Evolutionary conservation across 768 basidiomycete genomes (phyloP).

Genomic region (Tephrocybe rancida): DNA sequence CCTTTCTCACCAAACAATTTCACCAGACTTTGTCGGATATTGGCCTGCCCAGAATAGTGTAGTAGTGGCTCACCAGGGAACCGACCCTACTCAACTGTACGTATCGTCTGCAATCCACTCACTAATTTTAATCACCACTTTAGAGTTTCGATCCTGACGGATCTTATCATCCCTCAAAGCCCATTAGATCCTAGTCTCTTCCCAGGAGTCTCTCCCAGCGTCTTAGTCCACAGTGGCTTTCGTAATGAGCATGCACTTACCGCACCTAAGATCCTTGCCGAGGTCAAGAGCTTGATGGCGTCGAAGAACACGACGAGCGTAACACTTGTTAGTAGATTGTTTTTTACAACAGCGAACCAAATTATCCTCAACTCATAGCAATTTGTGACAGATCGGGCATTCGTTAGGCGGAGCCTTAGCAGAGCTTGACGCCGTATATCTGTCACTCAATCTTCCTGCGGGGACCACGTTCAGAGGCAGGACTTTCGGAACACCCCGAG

Average conservation of each 20-base stretch:
- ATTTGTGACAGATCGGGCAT: conserved; percentile 40
- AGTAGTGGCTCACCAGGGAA: conserved; percentile 54
- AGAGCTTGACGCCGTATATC: conserved; percentile 50
- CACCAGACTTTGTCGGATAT: conserved; percentile 57
- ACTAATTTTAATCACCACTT: conserved; percentile 28
- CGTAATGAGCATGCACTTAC: conserved; percentile 50
- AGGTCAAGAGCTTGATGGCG: conserved; percentile 42
- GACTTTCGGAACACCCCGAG: conserved; percentile 54
- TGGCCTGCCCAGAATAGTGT: conserved; percentile 47
- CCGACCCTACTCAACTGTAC: conserved; percentile 42
- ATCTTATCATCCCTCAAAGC: conserved; percentile 41
- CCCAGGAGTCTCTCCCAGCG: conserved; percentile 48
- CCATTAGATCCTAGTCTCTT: conserved; percentile 49
- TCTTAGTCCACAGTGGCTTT: conserved; percentile 58
- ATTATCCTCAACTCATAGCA: not conserved
- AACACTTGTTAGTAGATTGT: conserved; percentile 40
- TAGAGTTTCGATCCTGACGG: conserved; percentile 53
- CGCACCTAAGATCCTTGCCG: conserved; percentile 43
- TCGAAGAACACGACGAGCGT: conserved; percentile 39
- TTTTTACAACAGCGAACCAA: not conserved
- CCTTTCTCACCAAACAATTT: not conserved
- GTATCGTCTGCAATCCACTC: not conserved
- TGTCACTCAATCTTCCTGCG: conserved; percentile 49
- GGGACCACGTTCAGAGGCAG: conserved; percentile 40
- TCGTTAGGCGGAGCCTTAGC: conserved; percentile 57